A percentile compares a stretch with the other conserved stretches of the same genome.
These are phyloP conservation scores for Microbotryum violaceum DNA, from an alignment of 1,284 basidiomycete species.

Conservation along the genomic window DNA sequence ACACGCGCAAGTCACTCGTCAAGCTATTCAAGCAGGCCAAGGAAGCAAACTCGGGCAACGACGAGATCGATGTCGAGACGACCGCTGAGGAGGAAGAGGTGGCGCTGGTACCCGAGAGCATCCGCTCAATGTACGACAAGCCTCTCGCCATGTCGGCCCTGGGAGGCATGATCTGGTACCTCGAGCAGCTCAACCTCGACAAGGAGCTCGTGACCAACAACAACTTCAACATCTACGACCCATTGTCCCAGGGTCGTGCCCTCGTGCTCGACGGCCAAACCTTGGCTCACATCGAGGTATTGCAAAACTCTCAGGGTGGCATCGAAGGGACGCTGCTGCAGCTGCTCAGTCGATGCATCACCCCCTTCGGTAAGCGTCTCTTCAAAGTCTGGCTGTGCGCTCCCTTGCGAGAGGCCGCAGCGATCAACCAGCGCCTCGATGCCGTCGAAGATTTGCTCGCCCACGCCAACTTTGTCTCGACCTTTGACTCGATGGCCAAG, in stretches of 20 bases:
- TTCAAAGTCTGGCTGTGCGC: constrained; percentile 91
- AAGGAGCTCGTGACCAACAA: constrained; percentile 84
- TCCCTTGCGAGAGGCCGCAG: constrained; percentile 67
- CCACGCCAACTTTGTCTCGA: constrained; percentile 62
- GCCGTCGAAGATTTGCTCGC: constrained; percentile 82
- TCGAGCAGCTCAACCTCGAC: constrained; percentile 86
- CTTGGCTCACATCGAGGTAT: constrained; percentile 83
- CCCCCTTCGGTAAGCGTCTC: constrained; percentile 87
- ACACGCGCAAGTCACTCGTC: constrained; percentile 63
- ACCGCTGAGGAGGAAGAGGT: constrained; percentile 47
- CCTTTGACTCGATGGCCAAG: constrained; percentile 66
- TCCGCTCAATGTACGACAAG: constrained; percentile 61
- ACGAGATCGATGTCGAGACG: constrained; percentile 6
- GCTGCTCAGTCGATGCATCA: constrained; percentile 73
- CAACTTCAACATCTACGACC: constrained; percentile 95
- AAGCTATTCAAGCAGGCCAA: constrained; percentile 53
- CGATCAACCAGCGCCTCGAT: constrained; percentile 83
- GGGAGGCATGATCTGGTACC: constrained; percentile 85
- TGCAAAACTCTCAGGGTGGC: constrained; percentile 83
- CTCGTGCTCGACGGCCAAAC: constrained; percentile 87
- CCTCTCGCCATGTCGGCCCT: constrained; percentile 68
- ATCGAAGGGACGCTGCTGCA: constrained; percentile 79
- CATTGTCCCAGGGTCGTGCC: constrained; percentile 74
- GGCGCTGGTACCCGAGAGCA: constrained; percentile 53
- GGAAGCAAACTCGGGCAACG: constrained; percentile 38